Conservation (phyloP, 192 early-diverging fungal genomes). For the Lobulomyces angularis region DNA sequence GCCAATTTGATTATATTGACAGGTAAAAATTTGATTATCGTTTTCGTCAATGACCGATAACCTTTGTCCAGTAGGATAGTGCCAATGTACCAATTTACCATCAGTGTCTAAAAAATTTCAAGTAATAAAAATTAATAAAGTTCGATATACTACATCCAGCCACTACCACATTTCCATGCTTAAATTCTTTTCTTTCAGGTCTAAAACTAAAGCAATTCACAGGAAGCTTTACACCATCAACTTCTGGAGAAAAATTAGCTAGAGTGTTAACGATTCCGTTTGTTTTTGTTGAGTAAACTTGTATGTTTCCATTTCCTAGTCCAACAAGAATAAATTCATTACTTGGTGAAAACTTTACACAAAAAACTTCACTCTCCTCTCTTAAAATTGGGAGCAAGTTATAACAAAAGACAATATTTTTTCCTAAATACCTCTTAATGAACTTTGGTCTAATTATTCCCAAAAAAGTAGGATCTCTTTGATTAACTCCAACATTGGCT, state of each 20-base stretch:
- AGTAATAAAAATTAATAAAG: neutral
- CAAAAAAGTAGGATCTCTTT: too few species aligned
- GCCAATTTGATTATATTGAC: conserved; percentile 16
- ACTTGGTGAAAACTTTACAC: conserved; percentile 37
- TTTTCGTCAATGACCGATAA: conserved; percentile 24
- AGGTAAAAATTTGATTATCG: conserved; percentile 23
- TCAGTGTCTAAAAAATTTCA: conserved; percentile 27
- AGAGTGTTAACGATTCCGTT: conserved; percentile 8
- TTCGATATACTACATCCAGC: conserved; percentile 25
- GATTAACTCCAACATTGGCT: too few species aligned
- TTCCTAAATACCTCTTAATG: too few species aligned
- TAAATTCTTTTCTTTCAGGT: conserved; percentile 18
- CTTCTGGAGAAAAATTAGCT: conserved; percentile 8
- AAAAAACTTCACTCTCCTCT: conserved; percentile 26
- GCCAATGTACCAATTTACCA: conserved; percentile 38
- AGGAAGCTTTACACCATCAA: conserved; percentile 11
- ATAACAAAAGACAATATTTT: too few species aligned
- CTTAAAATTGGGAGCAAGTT: too few species aligned
- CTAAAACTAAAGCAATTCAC: conserved; percentile 34
- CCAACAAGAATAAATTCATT: conserved; percentile 29
- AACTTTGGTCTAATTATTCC: too few species aligned
- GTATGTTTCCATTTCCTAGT: conserved; percentile 21
- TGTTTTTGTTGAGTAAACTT: conserved; percentile 20
- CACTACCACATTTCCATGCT: conserved; percentile 35
- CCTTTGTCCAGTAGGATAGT: conserved; percentile 29